phyloP scores from a whole-genome alignment of 768 basidiomycete species.

The Russula ochroleuca region DNA sequence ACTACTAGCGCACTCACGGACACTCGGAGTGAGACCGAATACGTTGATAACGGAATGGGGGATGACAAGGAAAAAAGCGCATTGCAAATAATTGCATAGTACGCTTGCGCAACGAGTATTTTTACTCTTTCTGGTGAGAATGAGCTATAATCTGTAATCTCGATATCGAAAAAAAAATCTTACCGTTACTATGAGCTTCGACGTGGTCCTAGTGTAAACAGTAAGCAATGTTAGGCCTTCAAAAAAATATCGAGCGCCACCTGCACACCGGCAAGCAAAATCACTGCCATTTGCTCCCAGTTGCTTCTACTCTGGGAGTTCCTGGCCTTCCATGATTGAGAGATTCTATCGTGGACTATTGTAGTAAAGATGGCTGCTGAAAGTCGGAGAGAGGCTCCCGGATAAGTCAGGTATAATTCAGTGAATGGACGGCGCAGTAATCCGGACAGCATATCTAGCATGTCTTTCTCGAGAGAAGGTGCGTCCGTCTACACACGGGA shows the following conservation, averaged over 20 bases:
- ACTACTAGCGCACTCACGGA: constrained; percentile 18
- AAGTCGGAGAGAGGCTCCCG: constrained; percentile 23
- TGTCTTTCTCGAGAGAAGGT: neutral
- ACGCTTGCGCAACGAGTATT: constrained; percentile 23
- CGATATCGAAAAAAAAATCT: neutral
- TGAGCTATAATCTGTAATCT: neutral
- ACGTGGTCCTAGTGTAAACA: constrained; percentile 19
- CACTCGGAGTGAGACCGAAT: constrained; percentile 18
- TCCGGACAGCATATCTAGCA: constrained; percentile 1
- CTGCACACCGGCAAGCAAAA: constrained; percentile 25
- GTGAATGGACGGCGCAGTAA: constrained; percentile 23
- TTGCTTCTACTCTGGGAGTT: constrained; percentile 1
- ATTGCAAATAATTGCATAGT: constrained; percentile 23
- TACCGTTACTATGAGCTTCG: constrained; percentile 21
- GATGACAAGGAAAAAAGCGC: constrained; percentile 19
- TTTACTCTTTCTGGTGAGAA: constrained; percentile 19
- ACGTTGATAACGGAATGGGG: constrained; percentile 5
- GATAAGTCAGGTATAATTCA: constrained; percentile 20
- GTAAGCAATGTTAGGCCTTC: neutral
- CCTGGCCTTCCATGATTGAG: constrained; percentile 3
- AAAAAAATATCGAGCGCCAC: constrained; percentile 4
- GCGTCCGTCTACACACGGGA: neutral
- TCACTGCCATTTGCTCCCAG: constrained; percentile 24
- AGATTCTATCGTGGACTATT: constrained; percentile 21
- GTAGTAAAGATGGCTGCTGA: constrained; percentile 21